phyloP scores from a whole-genome alignment of 352 stramenopile species.

The Halophytophthora batemanensis region DNA sequence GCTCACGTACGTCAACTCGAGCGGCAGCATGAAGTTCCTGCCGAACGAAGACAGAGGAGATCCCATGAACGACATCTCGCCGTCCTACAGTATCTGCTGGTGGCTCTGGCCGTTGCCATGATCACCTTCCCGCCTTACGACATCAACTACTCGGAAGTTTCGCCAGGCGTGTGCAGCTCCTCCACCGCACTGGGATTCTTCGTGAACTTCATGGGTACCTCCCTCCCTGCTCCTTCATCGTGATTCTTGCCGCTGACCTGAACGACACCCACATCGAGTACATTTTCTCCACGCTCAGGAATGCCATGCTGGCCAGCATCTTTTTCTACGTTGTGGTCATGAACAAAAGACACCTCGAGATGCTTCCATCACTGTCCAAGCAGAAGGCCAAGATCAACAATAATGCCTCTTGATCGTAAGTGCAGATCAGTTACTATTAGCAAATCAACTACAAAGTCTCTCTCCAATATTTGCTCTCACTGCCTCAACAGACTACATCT shows the following conservation, averaged over 20 bases:
- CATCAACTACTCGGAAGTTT: constrained; percentile 33
- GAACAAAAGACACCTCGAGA: constrained; percentile 26
- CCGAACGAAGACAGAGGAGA: constrained; percentile 26
- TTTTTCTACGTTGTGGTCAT: constrained; percentile 31
- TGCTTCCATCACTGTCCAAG: constrained; percentile 12
- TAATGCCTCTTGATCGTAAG: no score
- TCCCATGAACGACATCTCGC: constrained; percentile 35
- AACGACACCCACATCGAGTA: constrained; percentile 58
- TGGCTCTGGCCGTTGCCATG: constrained; percentile 34
- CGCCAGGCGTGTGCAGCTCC: constrained; percentile 23
- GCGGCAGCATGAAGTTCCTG: constrained; percentile 14
- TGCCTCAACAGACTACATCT: constrained; percentile 36
- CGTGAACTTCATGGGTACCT: constrained; percentile 43
- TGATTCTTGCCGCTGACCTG: constrained; percentile 47
- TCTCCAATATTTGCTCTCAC: not conserved
- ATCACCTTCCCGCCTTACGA: constrained; percentile 40
- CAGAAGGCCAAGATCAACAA: not conserved
- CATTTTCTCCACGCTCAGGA: constrained; percentile 27
- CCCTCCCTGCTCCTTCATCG: constrained; percentile 45
- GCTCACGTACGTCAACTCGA: constrained; percentile 15
- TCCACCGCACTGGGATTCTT: constrained; percentile 35
- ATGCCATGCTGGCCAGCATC: constrained; percentile 30
- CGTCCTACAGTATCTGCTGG: constrained; percentile 39
- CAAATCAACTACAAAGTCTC: no score
- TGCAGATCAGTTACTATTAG: no score